A percentile compares a stretch with the other conserved stretches of the same genome.
Evolutionary conservation across 352 stramenopile genomes (phyloP).

Genomic region (Phytophthora quininea): DNA sequence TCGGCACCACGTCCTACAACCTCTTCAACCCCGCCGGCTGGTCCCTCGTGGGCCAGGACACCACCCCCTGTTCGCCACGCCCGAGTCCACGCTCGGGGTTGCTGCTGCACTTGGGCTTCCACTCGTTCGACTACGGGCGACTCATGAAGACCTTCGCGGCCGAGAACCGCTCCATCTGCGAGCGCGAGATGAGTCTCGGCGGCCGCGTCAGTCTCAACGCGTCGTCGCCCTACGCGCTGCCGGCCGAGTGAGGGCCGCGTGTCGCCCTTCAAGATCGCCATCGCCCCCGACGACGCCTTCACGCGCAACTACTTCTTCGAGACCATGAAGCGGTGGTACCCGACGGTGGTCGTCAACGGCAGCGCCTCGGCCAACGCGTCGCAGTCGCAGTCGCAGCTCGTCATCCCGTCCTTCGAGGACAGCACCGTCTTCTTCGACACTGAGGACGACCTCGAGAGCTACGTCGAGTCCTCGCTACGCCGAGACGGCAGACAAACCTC

Average conservation of each 20-base stretch:
- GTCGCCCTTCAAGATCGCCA: constrained; percentile 56
- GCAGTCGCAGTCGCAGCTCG: constrained; percentile 24
- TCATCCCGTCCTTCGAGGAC: constrained; percentile 44
- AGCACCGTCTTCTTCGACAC: constrained; percentile 46
- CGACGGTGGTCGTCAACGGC: constrained; percentile 32
- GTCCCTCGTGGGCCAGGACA: no score
- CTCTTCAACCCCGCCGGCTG: no score
- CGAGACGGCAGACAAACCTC: constrained; percentile 26
- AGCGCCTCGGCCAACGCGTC: constrained; percentile 11
- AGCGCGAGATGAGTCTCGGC: constrained; percentile 19
- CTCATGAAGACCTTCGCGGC: constrained; percentile 44
- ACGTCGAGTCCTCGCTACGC: constrained; percentile 48
- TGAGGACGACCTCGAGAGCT: constrained; percentile 39
- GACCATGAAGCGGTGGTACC: constrained; percentile 48
- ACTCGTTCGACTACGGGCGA: constrained; percentile 22
- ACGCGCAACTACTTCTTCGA: constrained; percentile 51
- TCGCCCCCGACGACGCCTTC: constrained; percentile 45
- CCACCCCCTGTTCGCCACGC: no score
- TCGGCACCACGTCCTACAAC: no score
- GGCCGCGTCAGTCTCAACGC: constrained; percentile 34
- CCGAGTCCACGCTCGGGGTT: no score
- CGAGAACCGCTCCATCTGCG: constrained; percentile 31
- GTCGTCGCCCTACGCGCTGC: constrained; percentile 27
- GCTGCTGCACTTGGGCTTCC: no score
- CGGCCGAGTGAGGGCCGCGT: constrained; percentile 46